Evolutionary conservation across 495 filamentous ascomycete genomes (phyloP).

Genomic region (Viridothelium virens): DNA sequence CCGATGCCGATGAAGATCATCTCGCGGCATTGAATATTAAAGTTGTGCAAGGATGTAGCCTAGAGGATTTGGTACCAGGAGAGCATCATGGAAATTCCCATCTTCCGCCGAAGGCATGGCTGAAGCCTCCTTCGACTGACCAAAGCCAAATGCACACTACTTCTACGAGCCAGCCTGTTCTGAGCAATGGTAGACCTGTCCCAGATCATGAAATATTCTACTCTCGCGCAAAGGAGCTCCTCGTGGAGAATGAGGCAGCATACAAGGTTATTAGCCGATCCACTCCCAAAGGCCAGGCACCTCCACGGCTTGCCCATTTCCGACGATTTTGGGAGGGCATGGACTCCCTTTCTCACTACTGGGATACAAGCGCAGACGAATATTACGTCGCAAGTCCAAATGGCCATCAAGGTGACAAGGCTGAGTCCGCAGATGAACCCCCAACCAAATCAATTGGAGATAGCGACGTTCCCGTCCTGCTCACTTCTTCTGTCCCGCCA

Average conservation of each 20-base stretch:
- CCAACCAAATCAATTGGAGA: not conserved
- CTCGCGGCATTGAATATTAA: conserved; percentile 48
- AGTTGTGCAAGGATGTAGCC: conserved; percentile 37
- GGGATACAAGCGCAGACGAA: conserved; percentile 54
- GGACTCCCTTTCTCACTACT: conserved; percentile 53
- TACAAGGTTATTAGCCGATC: conserved; percentile 46
- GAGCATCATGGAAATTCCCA: conserved; percentile 34
- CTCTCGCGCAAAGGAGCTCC: conserved; percentile 43
- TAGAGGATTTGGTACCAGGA: conserved; percentile 42
- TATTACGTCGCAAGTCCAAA: conserved; percentile 34
- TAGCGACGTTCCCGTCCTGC: not conserved
- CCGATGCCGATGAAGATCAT: conserved; percentile 45
- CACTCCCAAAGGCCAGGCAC: conserved; percentile 36
- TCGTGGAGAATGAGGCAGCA: conserved; percentile 49
- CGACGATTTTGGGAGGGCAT: conserved; percentile 55
- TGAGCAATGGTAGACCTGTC: conserved; percentile 46
- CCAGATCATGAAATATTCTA: conserved; percentile 46
- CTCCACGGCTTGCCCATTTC: conserved; percentile 47
- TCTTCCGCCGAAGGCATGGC: conserved; percentile 45
- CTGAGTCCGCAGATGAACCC: not conserved
- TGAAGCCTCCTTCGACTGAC: conserved; percentile 19
- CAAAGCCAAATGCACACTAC: conserved; percentile 12
- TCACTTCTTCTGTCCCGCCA: not conserved
- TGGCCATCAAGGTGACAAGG: not conserved
- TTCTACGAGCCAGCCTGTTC: conserved; percentile 22